Percentiles rank a stretch among this genome's conserved stretches.
Conservation (phyloP, 768 basidiomycete genomes). For the Pleurotus giganteus region DNA sequence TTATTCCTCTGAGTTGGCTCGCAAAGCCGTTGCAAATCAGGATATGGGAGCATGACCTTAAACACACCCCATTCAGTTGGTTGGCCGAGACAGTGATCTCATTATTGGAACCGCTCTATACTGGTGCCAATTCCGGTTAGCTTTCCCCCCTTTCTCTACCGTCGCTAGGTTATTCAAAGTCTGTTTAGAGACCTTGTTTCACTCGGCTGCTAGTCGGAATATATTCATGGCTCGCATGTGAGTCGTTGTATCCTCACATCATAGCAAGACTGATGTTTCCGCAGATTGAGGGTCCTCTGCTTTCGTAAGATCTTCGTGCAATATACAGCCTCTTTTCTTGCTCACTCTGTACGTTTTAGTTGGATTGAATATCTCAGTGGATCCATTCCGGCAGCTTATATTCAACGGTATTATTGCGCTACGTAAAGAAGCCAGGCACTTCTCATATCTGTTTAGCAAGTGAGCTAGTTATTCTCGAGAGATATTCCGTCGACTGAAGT, state of each 20-base stretch:
- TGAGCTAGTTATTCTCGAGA: not conserved
- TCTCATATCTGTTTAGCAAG: conserved; percentile 14
- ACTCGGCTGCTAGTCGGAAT: conserved; percentile 16
- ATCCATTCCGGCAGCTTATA: conserved; percentile 15
- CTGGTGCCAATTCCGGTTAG: conserved; percentile 26
- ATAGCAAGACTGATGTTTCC: too few species aligned
- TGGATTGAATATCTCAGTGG: conserved; percentile 28
- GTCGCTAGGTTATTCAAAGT: conserved; percentile 16
- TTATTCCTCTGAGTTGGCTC: conserved; percentile 57
- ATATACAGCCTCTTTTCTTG: not conserved
- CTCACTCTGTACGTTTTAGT: conserved; percentile 18
- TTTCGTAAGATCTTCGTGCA: conserved; percentile 35
- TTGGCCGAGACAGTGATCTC: conserved; percentile 19
- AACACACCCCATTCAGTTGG: conserved; percentile 5
- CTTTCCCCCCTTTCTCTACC: not conserved
- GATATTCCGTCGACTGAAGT: not conserved
- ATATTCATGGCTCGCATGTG: conserved; percentile 50
- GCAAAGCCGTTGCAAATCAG: conserved; percentile 17
- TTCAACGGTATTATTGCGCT: conserved; percentile 19
- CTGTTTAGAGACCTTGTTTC: conserved; percentile 13
- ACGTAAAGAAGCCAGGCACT: conserved; percentile 9
- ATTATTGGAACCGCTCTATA: conserved; percentile 27
- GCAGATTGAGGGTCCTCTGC: conserved; percentile 46
- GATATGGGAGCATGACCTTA: conserved; percentile 10
- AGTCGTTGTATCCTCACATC: conserved; percentile 22